Evolutionary conservation across 2,329 filamentous ascomycete species (phyloP), one percentile per base, ranked within the genome.

Genomic region (Leptographium galeiforme): DNA sequence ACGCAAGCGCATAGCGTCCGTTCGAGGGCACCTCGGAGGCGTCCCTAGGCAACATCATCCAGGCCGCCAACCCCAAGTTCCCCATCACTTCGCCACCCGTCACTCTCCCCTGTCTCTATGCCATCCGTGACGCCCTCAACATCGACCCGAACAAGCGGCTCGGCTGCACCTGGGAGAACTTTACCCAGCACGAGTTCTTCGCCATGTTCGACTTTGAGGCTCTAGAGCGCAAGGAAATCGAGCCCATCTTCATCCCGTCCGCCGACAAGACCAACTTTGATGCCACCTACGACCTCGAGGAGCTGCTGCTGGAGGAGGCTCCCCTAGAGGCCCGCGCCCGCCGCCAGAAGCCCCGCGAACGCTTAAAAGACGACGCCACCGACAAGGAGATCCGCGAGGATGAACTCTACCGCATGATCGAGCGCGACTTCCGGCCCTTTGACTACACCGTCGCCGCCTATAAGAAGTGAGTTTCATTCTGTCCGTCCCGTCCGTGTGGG

Each of bases 231-330:
- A 97, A 96, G 66, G 82, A 89, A 63, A 83, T 97, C 46, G 84
- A 90, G 61, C 93, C 93, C 0, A 82, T 97, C 4, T 98, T 98
- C 66, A 79, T 86, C 19, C 93, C 93, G 0, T 95, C 91, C 0
- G 90, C 89, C 53, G 93, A 97, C 49, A 98, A 98, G 77, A 97
- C 93, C 4, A 98, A 98, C 66, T 98, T 98, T 60, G 93, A 98
- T 68, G 93, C 93, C 6, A 98, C 93, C 0, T 97, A 98, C 65
- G 93, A 98, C 67, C 72, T 98, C 50, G 93, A 98, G 65, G 93
- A 98, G 67, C 69, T 98, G 19, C 71, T 98, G 2, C 70, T 98
- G 46, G 93, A 98, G 68, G 93, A 98, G 66, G 93, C 93, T 13
- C 93, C 93, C 1, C 72, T 98, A 6, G 93, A 98, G 68, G 93